Base-by-base conservation (phyloP, 2,329 filamentous ascomycete genomes). In the Microcyclospora tardicrescens region DNA sequence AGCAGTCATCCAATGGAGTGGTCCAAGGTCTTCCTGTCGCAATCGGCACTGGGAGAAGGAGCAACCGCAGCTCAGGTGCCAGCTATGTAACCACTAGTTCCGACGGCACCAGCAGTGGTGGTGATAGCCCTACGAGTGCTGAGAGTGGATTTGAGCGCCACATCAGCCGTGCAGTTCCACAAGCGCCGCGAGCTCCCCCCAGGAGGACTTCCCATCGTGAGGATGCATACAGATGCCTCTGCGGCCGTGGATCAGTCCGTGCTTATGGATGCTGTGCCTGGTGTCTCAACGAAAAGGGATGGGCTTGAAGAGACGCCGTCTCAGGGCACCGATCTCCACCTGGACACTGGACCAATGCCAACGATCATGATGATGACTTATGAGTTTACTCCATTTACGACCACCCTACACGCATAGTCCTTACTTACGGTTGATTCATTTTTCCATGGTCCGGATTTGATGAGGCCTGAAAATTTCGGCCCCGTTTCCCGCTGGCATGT, bases 21-120 rank as follows among this genome's bases (percentile, higher is more conserved):
- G 64, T 75, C 33, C 75, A 80, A 59, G 75, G 75, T 5, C 61
- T 77, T 16, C 75, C 75, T 1, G 74, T 77, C 41, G 73, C 75
- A 24, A 79, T 79, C 59, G 76, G 76, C 33, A 72, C 71, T 10
- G 75, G 75, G 16, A 60, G 73, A 44, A 63, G 67, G n/a, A 59
- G 61, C 43, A 68, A 67, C 34, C 63, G 64, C 31, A 61, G 56
- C 31, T 49, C 51, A 13, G 46, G 43, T 10, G 62, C 62, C 43
- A 69, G 67, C 41, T 67, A 71, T 45, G 68, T 72, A 15, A 34
- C 19, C 24, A 28, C 24, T 15, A 27, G 29, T 42, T 68, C 64
- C 36, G 61, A 60, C 12, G 52, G 50, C 16, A 47, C 47, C 2
- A 53, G 48, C 35, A 75, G 71, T 53, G 71, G 71, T 36, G 71